Evolutionary conservation across 2,329 filamentous ascomycete genomes (phyloP).

Genomic region (Talaromyces sp.): DNA sequence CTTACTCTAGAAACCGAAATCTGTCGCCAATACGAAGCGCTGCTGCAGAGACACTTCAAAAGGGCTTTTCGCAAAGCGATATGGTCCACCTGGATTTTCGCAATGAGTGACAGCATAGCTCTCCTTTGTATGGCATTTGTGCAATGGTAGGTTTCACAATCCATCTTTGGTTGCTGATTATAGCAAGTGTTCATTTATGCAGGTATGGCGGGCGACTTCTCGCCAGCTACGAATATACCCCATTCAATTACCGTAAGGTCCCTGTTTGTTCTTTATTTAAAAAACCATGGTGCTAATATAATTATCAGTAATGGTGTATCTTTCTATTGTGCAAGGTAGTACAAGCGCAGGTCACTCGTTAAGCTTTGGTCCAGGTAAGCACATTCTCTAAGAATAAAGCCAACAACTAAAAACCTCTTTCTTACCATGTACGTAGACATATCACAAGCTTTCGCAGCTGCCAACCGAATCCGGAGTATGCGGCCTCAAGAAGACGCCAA

Average conservation of each 20-base stretch:
- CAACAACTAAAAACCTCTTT: not conserved
- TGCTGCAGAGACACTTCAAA: not conserved
- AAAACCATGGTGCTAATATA: not conserved
- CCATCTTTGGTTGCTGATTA: not conserved
- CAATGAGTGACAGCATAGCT: not conserved
- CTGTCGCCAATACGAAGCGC: not conserved
- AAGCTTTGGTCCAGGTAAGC: not conserved
- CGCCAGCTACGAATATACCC: not conserved
- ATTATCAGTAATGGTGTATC: not conserved
- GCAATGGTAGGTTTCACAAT: not conserved
- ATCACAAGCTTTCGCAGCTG: not conserved
- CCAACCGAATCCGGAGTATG: not conserved
- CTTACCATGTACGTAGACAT: not conserved
- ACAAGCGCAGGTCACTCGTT: not conserved
- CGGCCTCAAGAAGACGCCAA: not conserved
- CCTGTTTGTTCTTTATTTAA: not conserved
- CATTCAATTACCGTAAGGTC: not conserved
- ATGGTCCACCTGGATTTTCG: not conserved
- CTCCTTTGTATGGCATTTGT: not conserved
- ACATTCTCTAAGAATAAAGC: not conserved
- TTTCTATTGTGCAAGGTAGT: not conserved
- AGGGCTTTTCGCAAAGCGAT: not conserved
- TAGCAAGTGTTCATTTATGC: not conserved
- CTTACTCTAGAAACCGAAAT: slow-evolving; percentile 39
- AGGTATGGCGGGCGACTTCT: not conserved